These are phyloP conservation scores for Aspergillus alliaceus DNA, from an alignment of 2,329 filamentous ascomycete species.

Conservation along the genomic window DNA sequence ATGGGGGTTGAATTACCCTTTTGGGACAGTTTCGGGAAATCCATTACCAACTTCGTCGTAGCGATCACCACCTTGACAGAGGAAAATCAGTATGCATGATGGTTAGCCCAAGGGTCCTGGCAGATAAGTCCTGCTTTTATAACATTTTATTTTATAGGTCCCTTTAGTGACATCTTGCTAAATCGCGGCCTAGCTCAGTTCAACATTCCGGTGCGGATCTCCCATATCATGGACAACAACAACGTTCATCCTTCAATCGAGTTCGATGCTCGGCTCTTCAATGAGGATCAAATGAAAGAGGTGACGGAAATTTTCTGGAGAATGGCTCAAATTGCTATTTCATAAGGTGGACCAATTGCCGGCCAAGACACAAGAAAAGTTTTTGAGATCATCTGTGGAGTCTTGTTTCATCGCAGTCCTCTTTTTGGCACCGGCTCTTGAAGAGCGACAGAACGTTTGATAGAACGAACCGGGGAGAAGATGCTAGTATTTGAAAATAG, in stretches of 20 bases:
- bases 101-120: not conserved
- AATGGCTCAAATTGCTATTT: not conserved
- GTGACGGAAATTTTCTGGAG: not conserved
- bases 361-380: too few species aligned
- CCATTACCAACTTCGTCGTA: not conserved
- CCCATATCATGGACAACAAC: not conserved
- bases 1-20: not conserved
- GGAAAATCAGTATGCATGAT: too few species aligned
- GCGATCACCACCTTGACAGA: too few species aligned
- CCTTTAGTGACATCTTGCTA: not conserved
- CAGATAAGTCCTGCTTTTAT: not conserved
- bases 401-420: too few species aligned
- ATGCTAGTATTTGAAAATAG: too few species aligned
- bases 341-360: too few species aligned
- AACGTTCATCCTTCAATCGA: not conserved
- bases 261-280: not conserved
- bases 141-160: too few species aligned
- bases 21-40: not conserved
- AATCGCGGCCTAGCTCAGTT: not conserved
- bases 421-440: too few species aligned
- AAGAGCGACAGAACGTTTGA: too few species aligned
- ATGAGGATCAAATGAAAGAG: not conserved
- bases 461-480: too few species aligned
- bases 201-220: not conserved
- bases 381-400: too few species aligned